Percentiles rank a stretch among this genome's conserved stretches.
These are phyloP conservation scores for Neophaeococcomyces mojaviensis DNA, from an alignment of 2,329 filamentous ascomycete genomes.

Conservation along the genomic window DNA sequence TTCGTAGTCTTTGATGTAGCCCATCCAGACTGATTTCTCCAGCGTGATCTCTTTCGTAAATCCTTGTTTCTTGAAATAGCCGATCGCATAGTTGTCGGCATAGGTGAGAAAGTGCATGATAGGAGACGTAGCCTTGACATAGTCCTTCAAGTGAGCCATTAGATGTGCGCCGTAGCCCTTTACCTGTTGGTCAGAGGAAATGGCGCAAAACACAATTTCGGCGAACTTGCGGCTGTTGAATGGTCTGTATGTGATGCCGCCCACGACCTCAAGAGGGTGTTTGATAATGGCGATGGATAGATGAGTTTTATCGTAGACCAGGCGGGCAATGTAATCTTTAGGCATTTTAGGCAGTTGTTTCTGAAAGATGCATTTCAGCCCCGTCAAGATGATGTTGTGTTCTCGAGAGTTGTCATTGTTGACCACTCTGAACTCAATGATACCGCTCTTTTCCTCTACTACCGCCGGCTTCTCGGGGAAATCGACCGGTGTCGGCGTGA, in stretches of 20 bases:
- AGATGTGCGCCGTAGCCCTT: slow-evolving; percentile 97
- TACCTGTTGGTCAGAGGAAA: slow-evolving; percentile 95
- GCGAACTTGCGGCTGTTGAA: slow-evolving; percentile 90
- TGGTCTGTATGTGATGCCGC: slow-evolving; percentile 89
- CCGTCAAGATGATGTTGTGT: slow-evolving; percentile 87
- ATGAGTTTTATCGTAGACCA: slow-evolving; percentile 96
- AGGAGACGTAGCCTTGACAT: slow-evolving; percentile 90
- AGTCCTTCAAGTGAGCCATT: slow-evolving; percentile 97
- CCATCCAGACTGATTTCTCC: slow-evolving; percentile 90
- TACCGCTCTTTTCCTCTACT: slow-evolving; percentile 83
- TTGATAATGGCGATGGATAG: slow-evolving; percentile 96
- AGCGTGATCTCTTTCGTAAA: slow-evolving; percentile 98
- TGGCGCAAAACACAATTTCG: slow-evolving; percentile 97
- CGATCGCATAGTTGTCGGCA: slow-evolving; percentile 96
- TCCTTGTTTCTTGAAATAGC: slow-evolving; percentile 98
- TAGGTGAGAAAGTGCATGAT: slow-evolving; percentile 99
- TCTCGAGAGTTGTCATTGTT: slow-evolving; percentile 89
- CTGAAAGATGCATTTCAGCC: slow-evolving; percentile 95
- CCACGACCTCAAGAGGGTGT: slow-evolving; percentile 86
- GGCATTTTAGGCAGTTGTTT: slow-evolving; percentile 99
- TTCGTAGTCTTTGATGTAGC: slow-evolving; percentile 99
- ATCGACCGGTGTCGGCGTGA: slow-evolving; percentile 59
- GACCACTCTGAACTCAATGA: slow-evolving; percentile 95
- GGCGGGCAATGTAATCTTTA: slow-evolving; percentile 94
- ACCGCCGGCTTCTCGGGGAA: slow-evolving; percentile 94